These are phyloP conservation scores for Pisolithus orientalis DNA, from an alignment of 768 basidiomycete genomes.

Conservation along the genomic window DNA sequence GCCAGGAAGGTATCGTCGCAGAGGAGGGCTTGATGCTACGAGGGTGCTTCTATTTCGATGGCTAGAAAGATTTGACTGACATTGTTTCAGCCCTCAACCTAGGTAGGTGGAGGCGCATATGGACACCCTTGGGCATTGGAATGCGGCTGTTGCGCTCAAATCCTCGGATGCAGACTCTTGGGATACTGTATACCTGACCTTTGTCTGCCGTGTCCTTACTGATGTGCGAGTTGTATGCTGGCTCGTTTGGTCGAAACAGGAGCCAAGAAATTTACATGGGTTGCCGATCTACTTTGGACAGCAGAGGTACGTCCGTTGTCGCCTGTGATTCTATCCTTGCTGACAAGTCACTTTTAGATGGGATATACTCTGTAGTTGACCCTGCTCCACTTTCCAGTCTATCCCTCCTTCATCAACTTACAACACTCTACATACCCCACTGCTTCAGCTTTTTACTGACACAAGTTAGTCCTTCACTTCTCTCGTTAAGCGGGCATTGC, in stretches of 20 bases:
- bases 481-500: slow-evolving; percentile 70
- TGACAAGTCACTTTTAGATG: slow-evolving; percentile 33
- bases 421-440: slow-evolving; percentile 53
- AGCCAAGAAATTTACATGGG: slow-evolving; percentile 74
- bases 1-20: slow-evolving; percentile 65
- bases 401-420: slow-evolving; percentile 51
- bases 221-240: slow-evolving; percentile 19
- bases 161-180: slow-evolving; percentile 47
- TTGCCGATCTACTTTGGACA: slow-evolving; percentile 55
- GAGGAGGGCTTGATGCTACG: slow-evolving; percentile 76
- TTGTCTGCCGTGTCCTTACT: background rate
- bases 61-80: background rate
- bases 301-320: slow-evolving; percentile 49
- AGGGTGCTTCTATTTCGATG: slow-evolving; percentile 41
- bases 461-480: slow-evolving; percentile 56
- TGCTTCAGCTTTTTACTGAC: slow-evolving; percentile 59
- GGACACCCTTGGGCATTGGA: slow-evolving; percentile 69
- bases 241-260: slow-evolving; percentile 79
- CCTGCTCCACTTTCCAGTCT: slow-evolving; percentile 55
- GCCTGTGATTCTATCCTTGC: background rate
- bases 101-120: slow-evolving; percentile 60
- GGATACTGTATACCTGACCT: slow-evolving; percentile 40
- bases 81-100: slow-evolving; percentile 53
- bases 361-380: slow-evolving; percentile 58
- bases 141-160: slow-evolving; percentile 75